These are phyloP conservation scores for Cercospora nicotianae DNA, from an alignment of 2,329 filamentous ascomycete genomes.

Conservation along the genomic window DNA sequence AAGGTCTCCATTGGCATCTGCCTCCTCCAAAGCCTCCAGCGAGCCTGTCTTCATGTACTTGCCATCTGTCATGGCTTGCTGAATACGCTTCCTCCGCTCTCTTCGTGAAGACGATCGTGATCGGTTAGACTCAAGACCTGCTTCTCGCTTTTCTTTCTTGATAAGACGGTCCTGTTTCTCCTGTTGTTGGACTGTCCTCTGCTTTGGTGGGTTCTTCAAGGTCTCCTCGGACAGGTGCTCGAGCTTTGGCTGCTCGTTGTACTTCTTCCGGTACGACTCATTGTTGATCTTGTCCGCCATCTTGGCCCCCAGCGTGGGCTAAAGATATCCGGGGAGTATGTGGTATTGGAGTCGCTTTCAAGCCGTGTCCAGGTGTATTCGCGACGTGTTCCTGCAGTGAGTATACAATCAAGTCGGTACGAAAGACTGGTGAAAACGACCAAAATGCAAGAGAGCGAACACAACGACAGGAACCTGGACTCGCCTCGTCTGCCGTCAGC, in stretches of 20 bases:
- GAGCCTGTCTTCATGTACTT: constrained; percentile 55
- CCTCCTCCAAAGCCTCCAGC: constrained; percentile 53
- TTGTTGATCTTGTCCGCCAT: constrained; percentile 25
- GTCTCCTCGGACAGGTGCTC: constrained; percentile 29
- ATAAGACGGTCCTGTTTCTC: constrained; percentile 47
- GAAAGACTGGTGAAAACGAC: neutral
- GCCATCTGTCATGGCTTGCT: constrained; percentile 47
- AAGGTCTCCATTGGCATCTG: constrained; percentile 52
- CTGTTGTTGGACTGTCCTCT: constrained; percentile 49
- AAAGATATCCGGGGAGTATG: neutral
- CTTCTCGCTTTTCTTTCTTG: constrained; percentile 34
- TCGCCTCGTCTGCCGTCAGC: constrained; percentile 7
- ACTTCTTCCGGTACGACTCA: constrained; percentile 29
- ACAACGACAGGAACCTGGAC: constrained; percentile 11
- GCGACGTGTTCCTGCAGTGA: neutral
- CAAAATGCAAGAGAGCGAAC: constrained; percentile 5
- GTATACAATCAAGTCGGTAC: neutral
- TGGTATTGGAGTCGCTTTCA: neutral
- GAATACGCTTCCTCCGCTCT: constrained; percentile 49
- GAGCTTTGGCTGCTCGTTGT: constrained; percentile 32
- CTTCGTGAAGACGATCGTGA: constrained; percentile 51
- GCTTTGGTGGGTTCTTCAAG: constrained; percentile 31
- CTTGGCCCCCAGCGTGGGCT: constrained; percentile 12
- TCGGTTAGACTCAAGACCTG: constrained; percentile 44
- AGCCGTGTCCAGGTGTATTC: neutral